Conservation (phyloP, 1,284 basidiomycete genomes). For the Ustilago shanxiensis region DNA sequence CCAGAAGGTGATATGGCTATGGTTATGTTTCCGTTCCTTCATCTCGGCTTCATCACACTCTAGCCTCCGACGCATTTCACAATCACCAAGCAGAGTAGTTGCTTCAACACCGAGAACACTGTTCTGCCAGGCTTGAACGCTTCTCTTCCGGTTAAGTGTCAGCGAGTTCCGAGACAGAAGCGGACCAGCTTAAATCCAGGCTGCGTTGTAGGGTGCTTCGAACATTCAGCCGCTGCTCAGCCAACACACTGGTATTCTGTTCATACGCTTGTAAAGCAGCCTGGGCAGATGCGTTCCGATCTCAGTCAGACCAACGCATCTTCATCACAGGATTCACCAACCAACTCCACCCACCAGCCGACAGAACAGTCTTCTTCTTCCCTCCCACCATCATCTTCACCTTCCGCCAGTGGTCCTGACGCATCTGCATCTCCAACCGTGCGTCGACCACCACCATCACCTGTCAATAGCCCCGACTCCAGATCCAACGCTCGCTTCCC, state of each 20-base stretch:
- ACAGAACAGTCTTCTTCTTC: neutral
- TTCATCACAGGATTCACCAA: neutral
- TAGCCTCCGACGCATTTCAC: too few relatives aligned
- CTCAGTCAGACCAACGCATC: conserved; percentile 6
- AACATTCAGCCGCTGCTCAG: neutral
- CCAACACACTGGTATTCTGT: neutral
- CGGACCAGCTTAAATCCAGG: neutral
- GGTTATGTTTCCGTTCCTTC: neutral
- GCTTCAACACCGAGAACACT: too few relatives aligned
- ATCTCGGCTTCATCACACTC: neutral
- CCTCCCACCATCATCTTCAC: conserved; percentile 5
- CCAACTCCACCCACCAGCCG: neutral
- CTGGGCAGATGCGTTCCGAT: conserved; percentile 16
- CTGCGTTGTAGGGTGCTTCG: neutral
- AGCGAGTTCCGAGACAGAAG: neutral
- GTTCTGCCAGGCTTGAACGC: neutral
- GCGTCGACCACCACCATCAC: conserved; percentile 35
- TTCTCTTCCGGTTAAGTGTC: neutral
- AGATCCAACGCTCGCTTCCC: conserved; percentile 25
- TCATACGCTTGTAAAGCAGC: conserved; percentile 2
- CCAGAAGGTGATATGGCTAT: too few relatives aligned
- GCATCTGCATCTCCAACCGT: neutral
- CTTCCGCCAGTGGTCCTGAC: neutral
- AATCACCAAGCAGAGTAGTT: too few relatives aligned
- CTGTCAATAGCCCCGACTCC: conserved; percentile 28